phyloP scores from a whole-genome alignment of 2,329 filamentous ascomycete species.

The Aspergillus neotritici region DNA sequence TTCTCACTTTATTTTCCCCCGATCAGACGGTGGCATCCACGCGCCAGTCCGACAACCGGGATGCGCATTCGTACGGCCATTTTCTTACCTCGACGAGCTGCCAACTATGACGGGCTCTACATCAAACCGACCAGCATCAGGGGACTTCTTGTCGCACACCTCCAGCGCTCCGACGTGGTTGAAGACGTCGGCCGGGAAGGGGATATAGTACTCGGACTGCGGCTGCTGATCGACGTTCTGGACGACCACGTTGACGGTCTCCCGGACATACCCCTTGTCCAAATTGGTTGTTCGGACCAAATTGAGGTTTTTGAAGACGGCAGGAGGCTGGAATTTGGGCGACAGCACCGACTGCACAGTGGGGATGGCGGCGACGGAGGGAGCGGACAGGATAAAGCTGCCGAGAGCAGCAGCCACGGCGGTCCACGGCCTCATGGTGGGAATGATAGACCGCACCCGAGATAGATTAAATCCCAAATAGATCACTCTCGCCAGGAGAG shows the following conservation, averaged over 20 bases:
- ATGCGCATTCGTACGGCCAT: slow-evolving; percentile 29
- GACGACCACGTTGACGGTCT: slow-evolving; percentile 88
- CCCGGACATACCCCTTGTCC: slow-evolving; percentile 86
- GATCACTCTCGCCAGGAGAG: slow-evolving; percentile 16
- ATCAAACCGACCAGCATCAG: slow-evolving; percentile 60
- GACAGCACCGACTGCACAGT: slow-evolving; percentile 24
- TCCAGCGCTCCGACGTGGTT: slow-evolving; percentile 77
- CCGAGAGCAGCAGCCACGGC: slow-evolving; percentile 33
- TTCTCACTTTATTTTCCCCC: not conserved
- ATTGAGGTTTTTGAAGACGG: slow-evolving; percentile 91
- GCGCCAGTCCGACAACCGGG: too few relatives aligned
- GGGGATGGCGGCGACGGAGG: slow-evolving; percentile 28
- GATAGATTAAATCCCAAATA: too few relatives aligned
- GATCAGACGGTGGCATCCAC: too few relatives aligned
- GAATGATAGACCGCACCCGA: slow-evolving; percentile 15
- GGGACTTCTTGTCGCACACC: slow-evolving; percentile 85
- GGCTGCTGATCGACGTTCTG: slow-evolving; percentile 76
- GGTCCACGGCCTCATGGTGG: slow-evolving; percentile 38
- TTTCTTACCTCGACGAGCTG: slow-evolving; percentile 40
- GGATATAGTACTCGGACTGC: slow-evolving; percentile 85
- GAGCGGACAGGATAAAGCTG: slow-evolving; percentile 31
- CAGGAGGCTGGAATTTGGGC: slow-evolving; percentile 68
- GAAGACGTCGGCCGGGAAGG: slow-evolving; percentile 72
- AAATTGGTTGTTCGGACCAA: slow-evolving; percentile 83
- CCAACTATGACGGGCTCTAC: slow-evolving; percentile 64